Conservation (phyloP, 805 yeast species). For the Candida vartiovaarae region DNA sequence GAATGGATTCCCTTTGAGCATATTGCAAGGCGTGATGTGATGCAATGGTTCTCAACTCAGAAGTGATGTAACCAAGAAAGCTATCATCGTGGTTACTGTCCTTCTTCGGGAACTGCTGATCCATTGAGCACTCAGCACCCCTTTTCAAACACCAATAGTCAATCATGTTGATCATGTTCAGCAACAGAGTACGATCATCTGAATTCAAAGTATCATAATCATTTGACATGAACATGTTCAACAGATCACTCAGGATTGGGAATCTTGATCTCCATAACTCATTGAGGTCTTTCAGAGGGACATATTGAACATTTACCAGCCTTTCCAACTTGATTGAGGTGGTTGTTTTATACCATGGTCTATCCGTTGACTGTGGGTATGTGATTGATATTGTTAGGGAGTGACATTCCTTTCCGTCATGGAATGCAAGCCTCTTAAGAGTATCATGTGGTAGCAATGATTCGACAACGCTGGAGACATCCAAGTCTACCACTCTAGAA, state of each 20-base stretch:
- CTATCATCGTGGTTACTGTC: not conserved
- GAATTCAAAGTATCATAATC: conserved; percentile 3
- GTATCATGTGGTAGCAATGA: conserved; percentile 1
- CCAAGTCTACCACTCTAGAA: conserved; percentile 3
- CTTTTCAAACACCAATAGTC: conserved; percentile 14
- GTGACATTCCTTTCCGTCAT: not conserved
- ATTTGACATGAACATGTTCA: conserved; percentile 11
- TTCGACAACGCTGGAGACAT: not conserved
- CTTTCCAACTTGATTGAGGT: conserved; percentile 8
- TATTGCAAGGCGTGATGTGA: conserved; percentile 8
- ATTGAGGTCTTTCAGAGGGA: conserved; percentile 10
- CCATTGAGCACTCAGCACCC: conserved; percentile 9
- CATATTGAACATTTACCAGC: conserved; percentile 6
- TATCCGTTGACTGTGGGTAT: conserved; percentile 6
- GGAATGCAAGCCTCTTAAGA: conserved; percentile 4
- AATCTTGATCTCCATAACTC: conserved; percentile 13
- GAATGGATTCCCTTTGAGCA: not conserved
- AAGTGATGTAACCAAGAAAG: conserved; percentile 4
- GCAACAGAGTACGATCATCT: conserved; percentile 3
- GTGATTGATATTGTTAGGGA: conserved; percentile 9
- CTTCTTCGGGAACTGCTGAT: conserved; percentile 4
- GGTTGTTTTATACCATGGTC: conserved; percentile 10
- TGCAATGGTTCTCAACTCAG: conserved; percentile 9
- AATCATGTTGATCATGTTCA: conserved; percentile 9
- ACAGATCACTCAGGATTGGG: conserved; percentile 11